A percentile compares a stretch with the other conserved stretches of the same genome.
phyloP scores from a whole-genome alignment of 345 rosid genomes.

The Brassica rapa region DNA sequence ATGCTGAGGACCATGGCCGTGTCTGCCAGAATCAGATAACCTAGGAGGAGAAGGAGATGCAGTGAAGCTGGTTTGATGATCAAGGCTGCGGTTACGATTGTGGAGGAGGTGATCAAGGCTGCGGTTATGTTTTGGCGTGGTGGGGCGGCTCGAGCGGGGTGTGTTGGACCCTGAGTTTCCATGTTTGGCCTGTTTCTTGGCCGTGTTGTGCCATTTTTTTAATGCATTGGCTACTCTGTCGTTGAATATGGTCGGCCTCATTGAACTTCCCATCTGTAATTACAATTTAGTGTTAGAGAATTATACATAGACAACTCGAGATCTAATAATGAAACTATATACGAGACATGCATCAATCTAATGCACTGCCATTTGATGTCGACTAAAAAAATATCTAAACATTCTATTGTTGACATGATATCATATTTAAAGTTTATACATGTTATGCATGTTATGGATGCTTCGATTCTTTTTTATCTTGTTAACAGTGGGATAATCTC shows the following conservation, averaged over 20 bases:
- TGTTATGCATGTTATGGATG: not conserved
- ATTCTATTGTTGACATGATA: not conserved
- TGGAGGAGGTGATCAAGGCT: not conserved
- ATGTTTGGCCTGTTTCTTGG: conserved; percentile 68
- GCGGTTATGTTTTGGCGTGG: conserved; percentile 53
- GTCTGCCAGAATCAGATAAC: conserved; percentile 37
- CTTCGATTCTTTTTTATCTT: not conserved
- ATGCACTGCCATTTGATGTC: not conserved
- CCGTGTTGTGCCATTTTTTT: conserved; percentile 73
- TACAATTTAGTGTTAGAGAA: conserved; percentile 12
- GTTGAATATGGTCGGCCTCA: not conserved
- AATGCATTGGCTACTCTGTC: conserved; percentile 66
- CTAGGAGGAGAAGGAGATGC: conserved; percentile 47
- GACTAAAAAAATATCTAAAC: not conserved
- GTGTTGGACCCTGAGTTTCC: conserved; percentile 57
- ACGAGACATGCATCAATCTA: not conserved
- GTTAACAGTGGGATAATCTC: too few relatives aligned
- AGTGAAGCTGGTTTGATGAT: conserved; percentile 47
- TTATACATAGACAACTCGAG: not conserved
- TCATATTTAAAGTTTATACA: not conserved
- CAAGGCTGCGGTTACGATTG: conserved; percentile 39
- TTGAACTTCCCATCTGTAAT: conserved; percentile 53
- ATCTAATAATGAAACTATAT: not conserved
- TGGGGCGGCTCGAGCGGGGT: conserved; percentile 64
- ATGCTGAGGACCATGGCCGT: conserved; percentile 41